Conservation (phyloP, 352 stramenopile species). For the Globisporangium cystogenes region DNA sequence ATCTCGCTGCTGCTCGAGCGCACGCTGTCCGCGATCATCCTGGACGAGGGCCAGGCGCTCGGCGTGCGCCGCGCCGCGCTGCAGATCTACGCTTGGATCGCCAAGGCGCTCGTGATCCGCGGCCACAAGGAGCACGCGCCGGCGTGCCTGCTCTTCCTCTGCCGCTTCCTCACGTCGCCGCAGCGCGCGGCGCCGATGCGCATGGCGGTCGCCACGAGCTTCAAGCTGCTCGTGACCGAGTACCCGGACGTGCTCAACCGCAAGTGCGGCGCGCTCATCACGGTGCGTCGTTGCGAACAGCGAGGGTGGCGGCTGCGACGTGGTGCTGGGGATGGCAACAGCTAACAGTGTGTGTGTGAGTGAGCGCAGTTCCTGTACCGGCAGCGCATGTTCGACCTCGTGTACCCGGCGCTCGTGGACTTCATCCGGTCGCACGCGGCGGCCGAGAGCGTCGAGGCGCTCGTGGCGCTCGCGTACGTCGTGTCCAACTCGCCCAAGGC, state of each 20-base stretch:
- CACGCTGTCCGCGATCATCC: constrained; percentile 58
- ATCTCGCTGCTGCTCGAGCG: constrained; percentile 62
- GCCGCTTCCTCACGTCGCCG: constrained; percentile 44
- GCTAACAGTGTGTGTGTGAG: neutral
- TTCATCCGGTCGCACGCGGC: constrained; percentile 44
- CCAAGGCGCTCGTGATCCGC: constrained; percentile 77
- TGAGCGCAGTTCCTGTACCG: constrained; percentile 60
- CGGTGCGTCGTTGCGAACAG: constrained; percentile 30
- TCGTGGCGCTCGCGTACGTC: constrained; percentile 75
- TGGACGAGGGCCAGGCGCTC: constrained; percentile 28
- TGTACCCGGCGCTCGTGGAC: constrained; percentile 64
- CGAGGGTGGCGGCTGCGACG: neutral
- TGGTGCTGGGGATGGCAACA: neutral
- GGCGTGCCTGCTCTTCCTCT: constrained; percentile 65
- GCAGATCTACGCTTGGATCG: constrained; percentile 83
- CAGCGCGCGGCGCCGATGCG: constrained; percentile 34
- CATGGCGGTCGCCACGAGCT: constrained; percentile 76
- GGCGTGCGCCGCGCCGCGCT: constrained; percentile 52
- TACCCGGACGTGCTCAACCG: constrained; percentile 77
- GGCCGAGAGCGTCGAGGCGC: constrained; percentile 45
- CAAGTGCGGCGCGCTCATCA: constrained; percentile 79
- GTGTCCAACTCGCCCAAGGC: constrained; percentile 79
- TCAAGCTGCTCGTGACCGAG: constrained; percentile 75
- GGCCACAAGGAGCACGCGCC: constrained; percentile 67
- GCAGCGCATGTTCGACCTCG: constrained; percentile 75